A percentile compares a stretch with the other conserved stretches of the same genome.
Evolutionary conservation across 2,329 filamentous ascomycete genomes (phyloP).

Genomic region (Dothistroma pini): DNA sequence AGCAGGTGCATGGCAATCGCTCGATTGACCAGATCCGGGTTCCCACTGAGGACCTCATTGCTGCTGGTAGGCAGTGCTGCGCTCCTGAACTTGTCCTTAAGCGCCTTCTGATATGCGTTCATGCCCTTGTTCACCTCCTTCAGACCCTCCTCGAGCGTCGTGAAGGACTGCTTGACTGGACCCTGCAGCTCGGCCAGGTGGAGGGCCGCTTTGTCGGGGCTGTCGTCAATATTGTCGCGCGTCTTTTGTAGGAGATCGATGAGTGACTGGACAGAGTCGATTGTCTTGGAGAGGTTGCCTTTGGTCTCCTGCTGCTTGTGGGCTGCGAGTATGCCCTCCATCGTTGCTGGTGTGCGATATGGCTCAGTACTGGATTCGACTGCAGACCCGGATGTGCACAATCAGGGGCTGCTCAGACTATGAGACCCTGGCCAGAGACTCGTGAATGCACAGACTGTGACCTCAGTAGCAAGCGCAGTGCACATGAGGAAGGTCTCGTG

Average conservation of each 20-base stretch:
- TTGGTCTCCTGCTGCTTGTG: constrained; percentile 67
- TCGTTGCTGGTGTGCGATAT: constrained; percentile 29
- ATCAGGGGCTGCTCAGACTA: not conserved
- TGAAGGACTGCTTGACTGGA: constrained; percentile 75
- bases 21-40: constrained; percentile 77
- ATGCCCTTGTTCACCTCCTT: constrained; percentile 80
- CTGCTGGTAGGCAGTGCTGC: constrained; percentile 69
- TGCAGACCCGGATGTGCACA: not conserved
- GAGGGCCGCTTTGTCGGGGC: constrained; percentile 67
- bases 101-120: constrained; percentile 76
- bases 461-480: not conserved
- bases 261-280: constrained; percentile 76
- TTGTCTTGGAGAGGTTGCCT: constrained; percentile 65
- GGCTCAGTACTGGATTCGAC: too few species aligned
- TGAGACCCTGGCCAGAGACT: not conserved
- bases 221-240: constrained; percentile 67
- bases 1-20: constrained; percentile 96
- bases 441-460: not conserved
- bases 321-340: constrained; percentile 69
- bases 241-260: constrained; percentile 73
- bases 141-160: constrained; percentile 73
- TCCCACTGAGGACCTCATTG: constrained; percentile 72
- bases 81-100: constrained; percentile 74
- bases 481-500: not conserved
- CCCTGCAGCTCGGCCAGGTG: constrained; percentile 82